Conservation (phyloP, 768 basidiomycete species). For the Auricularia sp. region DNA sequence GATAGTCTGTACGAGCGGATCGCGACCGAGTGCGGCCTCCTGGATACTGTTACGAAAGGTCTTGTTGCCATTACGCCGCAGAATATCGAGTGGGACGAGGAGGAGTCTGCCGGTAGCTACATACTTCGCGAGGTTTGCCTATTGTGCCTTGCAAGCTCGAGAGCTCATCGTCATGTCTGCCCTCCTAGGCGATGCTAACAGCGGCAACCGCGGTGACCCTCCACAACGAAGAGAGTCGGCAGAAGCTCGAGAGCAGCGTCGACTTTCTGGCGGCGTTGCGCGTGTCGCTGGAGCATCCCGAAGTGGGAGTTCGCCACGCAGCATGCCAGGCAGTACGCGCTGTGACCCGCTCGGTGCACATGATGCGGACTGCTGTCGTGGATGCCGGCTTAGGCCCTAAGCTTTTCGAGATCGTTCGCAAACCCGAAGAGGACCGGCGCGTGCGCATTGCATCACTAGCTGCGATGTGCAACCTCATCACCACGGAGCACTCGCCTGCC, state of each 20-base stretch:
- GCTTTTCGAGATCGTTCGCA: constrained; percentile 50
- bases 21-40: constrained; percentile 61
- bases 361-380: constrained; percentile 74
- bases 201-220: constrained; percentile 64
- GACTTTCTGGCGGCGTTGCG: constrained; percentile 47
- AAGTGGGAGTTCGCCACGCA: constrained; percentile 72
- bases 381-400: constrained; percentile 71
- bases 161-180: not conserved
- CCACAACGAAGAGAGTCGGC: constrained; percentile 62
- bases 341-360: constrained; percentile 66
- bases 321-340: constrained; percentile 81
- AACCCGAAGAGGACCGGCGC: constrained; percentile 53
- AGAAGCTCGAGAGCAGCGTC: constrained; percentile 51
- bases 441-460: constrained; percentile 63
- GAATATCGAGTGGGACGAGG: constrained; percentile 49
- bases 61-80: constrained; percentile 47
- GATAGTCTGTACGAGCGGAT: constrained; percentile 54
- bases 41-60: constrained; percentile 43
- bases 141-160: not conserved
- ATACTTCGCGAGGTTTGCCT: constrained; percentile 54
- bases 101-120: constrained; percentile 51
- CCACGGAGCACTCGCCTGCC: constrained; percentile 70
- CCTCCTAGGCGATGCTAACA: constrained; percentile 55
- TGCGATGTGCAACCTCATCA: constrained; percentile 77
- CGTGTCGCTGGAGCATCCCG: constrained; percentile 45